Base-by-base conservation (phyloP, 106 monocot genomes). In the Dioscorea alata region DNA sequence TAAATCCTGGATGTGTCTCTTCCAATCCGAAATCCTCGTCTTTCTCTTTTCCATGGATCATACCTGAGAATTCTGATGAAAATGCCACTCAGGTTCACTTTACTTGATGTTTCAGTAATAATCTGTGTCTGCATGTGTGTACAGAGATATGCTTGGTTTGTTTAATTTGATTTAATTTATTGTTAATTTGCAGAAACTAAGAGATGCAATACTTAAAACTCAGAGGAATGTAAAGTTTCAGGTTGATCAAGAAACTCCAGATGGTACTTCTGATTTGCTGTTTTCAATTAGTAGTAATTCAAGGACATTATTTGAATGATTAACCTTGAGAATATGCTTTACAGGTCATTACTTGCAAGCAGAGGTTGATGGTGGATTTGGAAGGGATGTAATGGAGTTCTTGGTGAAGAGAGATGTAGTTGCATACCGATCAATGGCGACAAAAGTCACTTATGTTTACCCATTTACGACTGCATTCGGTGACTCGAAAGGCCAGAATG, bases 381-480 rank as follows among this genome's bases (percentile, higher is more conserved):
- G 88, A 12, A 84, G 88, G 0, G 94, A 95, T 63, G 79, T 91
- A 13, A 76, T 95, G 80, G 91, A 95, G 65, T 91, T 95, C 64
- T 74, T 91, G 64, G 83, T 95, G 7, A 95, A 88, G 42, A 73
- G 49, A 61, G 88, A 95, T 59, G 62, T 86, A 6, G 85, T 88
- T 54, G 76, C 79, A n/a, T 95, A 82, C 61, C 71, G 94, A 71
- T 85, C 76, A 15, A 79, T 91, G 79, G 94, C 94, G 67, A 91
- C 75, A 28, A 95, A 91, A 71, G 90, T 95, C 25, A 95, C 83
- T 12, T 95, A 83, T 50, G 69, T 95, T 31, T 95, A 95, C 64
- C 94, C 94, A 22, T 95, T 95, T 65, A 95, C 94, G 9, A 95
- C 94, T 4, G 88, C 94, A 57, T 77, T 91, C 8, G 91, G 94